Conservation (phyloP, 2,329 filamentous ascomycete genomes). For the Tolypocladium inflatum region DNA sequence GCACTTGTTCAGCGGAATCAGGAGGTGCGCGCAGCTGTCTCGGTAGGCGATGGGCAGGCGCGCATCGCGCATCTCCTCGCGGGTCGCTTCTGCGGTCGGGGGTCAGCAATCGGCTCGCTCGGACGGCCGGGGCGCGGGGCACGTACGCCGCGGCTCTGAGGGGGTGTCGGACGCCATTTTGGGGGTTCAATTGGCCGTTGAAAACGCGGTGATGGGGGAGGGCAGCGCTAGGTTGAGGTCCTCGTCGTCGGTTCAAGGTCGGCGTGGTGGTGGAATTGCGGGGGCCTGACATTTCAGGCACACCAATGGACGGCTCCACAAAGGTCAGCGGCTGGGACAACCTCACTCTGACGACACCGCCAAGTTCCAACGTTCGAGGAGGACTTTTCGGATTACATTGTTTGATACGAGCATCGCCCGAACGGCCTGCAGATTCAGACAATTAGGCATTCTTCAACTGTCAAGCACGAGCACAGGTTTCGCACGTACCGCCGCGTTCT, state of each 20-base stretch:
- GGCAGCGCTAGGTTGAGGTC: slow-evolving; percentile 15
- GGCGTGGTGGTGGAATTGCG: slow-evolving; percentile 9
- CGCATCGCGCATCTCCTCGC: slow-evolving; percentile 90
- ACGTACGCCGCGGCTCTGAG: slow-evolving; percentile 28
- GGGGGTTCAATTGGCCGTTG: slow-evolving; percentile 23
- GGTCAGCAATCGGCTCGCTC: neutral
- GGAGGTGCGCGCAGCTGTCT: slow-evolving; percentile 88
- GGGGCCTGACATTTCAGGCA: slow-evolving; percentile 17
- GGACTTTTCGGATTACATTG: too few species aligned
- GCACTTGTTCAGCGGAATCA: slow-evolving; percentile 94
- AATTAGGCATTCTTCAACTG: too few species aligned
- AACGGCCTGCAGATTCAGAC: too few species aligned
- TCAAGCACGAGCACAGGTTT: too few species aligned
- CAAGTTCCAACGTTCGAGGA: neutral
- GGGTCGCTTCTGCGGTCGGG: slow-evolving; percentile 54
- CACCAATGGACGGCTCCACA: neutral
- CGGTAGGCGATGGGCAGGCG: slow-evolving; percentile 83
- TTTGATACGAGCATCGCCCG: too few species aligned
- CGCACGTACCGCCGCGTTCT: too few species aligned
- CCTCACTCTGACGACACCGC: neutral
- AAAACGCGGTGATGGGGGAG: slow-evolving; percentile 13
- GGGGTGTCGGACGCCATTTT: slow-evolving; percentile 27
- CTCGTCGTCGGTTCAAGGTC: slow-evolving; percentile 18
- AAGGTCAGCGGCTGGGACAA: neutral
- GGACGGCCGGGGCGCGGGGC: neutral